Percentiles rank a stretch among this genome's conserved stretches.
Conservation (phyloP, 2,329 filamentous ascomycete species). For the Cordyceps cicadae region DNA sequence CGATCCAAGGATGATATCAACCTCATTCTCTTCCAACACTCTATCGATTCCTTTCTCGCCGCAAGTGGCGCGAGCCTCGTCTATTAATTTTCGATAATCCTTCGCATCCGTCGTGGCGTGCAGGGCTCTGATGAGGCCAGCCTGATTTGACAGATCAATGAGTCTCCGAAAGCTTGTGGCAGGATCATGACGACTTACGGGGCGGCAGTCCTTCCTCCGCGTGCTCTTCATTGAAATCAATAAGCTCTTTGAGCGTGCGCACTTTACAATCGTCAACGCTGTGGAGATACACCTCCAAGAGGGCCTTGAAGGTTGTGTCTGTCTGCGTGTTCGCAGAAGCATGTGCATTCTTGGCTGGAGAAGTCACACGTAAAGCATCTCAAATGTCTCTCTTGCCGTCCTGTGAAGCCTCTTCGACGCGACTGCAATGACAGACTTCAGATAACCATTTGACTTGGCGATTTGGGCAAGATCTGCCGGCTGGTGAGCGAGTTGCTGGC, state of each 20-base stretch:
- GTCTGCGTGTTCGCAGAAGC: neutral
- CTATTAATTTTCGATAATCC: conserved; percentile 2
- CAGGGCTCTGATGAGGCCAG: conserved; percentile 4
- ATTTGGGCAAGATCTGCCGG: too few relatives aligned
- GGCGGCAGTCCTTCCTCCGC: conserved; percentile 9
- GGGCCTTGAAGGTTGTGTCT: conserved; percentile 9
- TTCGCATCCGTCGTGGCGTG: conserved; percentile 2
- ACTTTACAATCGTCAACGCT: conserved; percentile 6
- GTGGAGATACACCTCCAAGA: conserved; percentile 9
- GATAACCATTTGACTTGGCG: too few relatives aligned
- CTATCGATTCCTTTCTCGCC: conserved; percentile 11
- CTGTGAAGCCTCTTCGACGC: neutral
- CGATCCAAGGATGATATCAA: conserved; percentile 15
- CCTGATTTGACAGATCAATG: neutral
- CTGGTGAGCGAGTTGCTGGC: too few relatives aligned
- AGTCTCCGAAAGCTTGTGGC: neutral
- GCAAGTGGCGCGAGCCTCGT: neutral
- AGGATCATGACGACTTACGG: neutral
- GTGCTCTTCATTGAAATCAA: conserved; percentile 15
- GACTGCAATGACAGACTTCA: too few relatives aligned
- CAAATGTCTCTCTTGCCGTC: conserved; percentile 6
- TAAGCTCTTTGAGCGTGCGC: conserved; percentile 9
- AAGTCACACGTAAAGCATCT: neutral
- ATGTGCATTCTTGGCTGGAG: neutral
- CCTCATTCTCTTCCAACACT: conserved; percentile 11